Percentiles rank a stretch among this genome's conserved stretches.
Evolutionary conservation across 441 rosid genomes (phyloP).

Genomic region (Adansonia madagascariensis): DNA sequence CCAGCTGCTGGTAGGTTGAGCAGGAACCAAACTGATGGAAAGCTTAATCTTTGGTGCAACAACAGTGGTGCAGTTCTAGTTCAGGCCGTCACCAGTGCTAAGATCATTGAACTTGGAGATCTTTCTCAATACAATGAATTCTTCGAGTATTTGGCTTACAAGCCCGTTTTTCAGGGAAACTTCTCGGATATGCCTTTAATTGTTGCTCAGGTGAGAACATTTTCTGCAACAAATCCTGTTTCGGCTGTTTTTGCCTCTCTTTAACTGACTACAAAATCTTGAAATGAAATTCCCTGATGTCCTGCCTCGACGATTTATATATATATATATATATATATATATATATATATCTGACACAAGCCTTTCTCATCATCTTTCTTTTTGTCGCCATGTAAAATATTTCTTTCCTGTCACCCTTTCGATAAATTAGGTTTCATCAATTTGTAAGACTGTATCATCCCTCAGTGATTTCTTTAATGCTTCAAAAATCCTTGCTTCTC

Average conservation of each 20-base stretch:
- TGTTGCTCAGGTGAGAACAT: constrained; percentile 62
- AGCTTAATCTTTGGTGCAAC: constrained; percentile 66
- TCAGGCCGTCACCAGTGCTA: constrained; percentile 50
- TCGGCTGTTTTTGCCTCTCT: not conserved
- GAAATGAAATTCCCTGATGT: too few relatives aligned
- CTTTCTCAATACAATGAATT: constrained; percentile 59
- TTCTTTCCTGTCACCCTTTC: not conserved
- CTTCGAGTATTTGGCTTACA: constrained; percentile 55
- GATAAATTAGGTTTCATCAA: not conserved
- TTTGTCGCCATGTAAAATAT: not conserved
- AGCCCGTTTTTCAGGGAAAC: constrained; percentile 50
- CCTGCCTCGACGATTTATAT: too few relatives aligned
- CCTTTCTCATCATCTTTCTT: not conserved
- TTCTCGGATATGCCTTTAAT: constrained; percentile 63
- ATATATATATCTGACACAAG: not conserved
- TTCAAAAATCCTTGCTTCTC: too few relatives aligned
- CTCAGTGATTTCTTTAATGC: not conserved
- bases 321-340: too few relatives aligned
- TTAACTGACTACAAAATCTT: not conserved
- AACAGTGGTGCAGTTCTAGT: constrained; percentile 55
- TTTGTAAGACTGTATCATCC: not conserved
- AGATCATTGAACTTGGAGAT: constrained; percentile 62
- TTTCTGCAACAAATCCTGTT: constrained; percentile 1
- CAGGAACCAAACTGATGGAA: constrained; percentile 47
- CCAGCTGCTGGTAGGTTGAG: constrained; percentile 70